Evolutionary conservation across 345 rosid genomes (phyloP).

Genomic region (Linum trigynum): DNA sequence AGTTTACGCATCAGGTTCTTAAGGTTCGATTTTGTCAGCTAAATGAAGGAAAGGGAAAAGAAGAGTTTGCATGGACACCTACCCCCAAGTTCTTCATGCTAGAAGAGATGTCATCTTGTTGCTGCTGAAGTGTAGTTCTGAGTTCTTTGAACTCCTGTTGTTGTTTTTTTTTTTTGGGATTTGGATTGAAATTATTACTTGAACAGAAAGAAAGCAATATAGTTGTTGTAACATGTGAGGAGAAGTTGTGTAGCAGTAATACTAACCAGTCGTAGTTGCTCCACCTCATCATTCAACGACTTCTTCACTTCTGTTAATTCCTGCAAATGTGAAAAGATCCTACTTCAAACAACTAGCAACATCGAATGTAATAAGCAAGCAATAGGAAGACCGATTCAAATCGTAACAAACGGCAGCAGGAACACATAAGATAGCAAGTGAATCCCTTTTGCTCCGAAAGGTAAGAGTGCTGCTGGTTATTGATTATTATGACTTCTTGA

Average conservation of each 20-base stretch:
- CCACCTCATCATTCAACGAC: slow-evolving; percentile 65
- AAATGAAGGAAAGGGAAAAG: not conserved
- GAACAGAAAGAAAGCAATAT: not conserved
- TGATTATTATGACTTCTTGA: too few species aligned
- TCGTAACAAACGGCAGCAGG: not conserved
- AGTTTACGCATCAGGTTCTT: too few species aligned
- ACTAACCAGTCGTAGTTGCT: slow-evolving; percentile 60
- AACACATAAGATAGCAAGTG: too few species aligned
- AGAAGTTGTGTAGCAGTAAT: not conserved
- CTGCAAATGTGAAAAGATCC: slow-evolving; percentile 23
- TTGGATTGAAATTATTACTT: not conserved
- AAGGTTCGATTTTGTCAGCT: not conserved
- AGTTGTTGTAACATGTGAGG: not conserved
- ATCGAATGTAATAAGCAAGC: not conserved
- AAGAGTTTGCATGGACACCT: slow-evolving; percentile 10
- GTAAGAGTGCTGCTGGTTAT: too few species aligned
- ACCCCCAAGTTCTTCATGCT: slow-evolving; percentile 68
- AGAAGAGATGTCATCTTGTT: slow-evolving; percentile 64
- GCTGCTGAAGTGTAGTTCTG: slow-evolving; percentile 65
- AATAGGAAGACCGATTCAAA: not conserved
- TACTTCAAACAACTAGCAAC: not conserved
- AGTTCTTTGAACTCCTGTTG: slow-evolving; percentile 60
- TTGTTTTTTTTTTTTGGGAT: slow-evolving; percentile 14
- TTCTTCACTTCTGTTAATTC: slow-evolving; percentile 67
- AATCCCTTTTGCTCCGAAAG: too few species aligned